Evolutionary conservation across 352 stramenopile genomes (phyloP).

Genomic region (Elongisporangium prolatum): DNA sequence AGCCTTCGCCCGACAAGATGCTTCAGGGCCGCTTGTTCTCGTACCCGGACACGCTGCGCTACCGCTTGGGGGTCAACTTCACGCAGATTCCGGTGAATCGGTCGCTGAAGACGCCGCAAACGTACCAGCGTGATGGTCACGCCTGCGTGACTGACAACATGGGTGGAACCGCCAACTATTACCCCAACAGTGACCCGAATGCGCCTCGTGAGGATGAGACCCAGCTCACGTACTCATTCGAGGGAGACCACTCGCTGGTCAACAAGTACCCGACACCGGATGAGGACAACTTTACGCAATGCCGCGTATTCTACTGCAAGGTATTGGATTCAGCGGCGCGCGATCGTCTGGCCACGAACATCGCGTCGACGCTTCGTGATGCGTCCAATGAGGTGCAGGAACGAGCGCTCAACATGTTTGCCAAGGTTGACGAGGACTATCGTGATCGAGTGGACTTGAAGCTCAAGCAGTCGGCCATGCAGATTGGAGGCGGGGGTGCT

Average conservation of each 20-base stretch:
- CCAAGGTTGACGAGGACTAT: constrained; percentile 28
- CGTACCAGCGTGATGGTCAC: constrained; percentile 72
- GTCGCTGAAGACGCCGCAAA: constrained; percentile 49
- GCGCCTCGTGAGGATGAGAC: constrained; percentile 27
- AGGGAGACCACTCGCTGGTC: constrained; percentile 22
- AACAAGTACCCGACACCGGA: constrained; percentile 51
- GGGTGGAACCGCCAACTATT: constrained; percentile 64
- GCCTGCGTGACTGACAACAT: constrained; percentile 68
- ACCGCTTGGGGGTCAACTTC: constrained; percentile 89
- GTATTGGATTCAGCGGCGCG: constrained; percentile 53
- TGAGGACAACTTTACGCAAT: constrained; percentile 80
- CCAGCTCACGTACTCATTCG: constrained; percentile 14
- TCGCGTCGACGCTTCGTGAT: constrained; percentile 56
- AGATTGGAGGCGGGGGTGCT: background rate
- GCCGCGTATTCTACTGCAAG: constrained; percentile 55
- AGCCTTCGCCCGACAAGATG: constrained; percentile 86
- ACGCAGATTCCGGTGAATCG: constrained; percentile 87
- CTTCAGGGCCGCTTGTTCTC: constrained; percentile 85
- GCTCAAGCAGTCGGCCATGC: constrained; percentile 11
- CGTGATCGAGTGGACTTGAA: constrained; percentile 15
- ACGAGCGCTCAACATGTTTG: constrained; percentile 28
- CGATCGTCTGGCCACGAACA: constrained; percentile 67
- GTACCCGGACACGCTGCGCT: constrained; percentile 85
- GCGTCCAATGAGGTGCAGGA: constrained; percentile 28
- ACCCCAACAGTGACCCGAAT: constrained; percentile 53